Evolutionary conservation across 805 yeast species (phyloP).

Genomic region (Scheffersomyces stipitis): DNA sequence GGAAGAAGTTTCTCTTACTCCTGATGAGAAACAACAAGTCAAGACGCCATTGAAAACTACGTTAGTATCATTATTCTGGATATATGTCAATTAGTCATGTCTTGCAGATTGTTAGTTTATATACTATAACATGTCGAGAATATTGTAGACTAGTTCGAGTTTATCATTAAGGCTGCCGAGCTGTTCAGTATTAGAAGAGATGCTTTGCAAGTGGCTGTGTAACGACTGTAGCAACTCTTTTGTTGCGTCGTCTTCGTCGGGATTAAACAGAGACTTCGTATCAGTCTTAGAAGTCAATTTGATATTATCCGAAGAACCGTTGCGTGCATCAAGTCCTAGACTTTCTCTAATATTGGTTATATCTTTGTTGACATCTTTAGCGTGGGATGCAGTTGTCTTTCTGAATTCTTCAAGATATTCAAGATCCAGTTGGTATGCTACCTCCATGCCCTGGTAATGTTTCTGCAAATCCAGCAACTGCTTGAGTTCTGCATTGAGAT

Average conservation of each 20-base stretch:
- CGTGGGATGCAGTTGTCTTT: constrained; percentile 14
- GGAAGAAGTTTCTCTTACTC: too few species aligned
- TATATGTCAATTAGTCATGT: constrained; percentile 3
- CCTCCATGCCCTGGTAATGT: constrained; percentile 21
- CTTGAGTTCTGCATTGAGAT: constrained; percentile 39
- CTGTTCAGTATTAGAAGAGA: constrained; percentile 11
- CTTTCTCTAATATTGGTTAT: constrained; percentile 1
- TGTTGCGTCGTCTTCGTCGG: constrained; percentile 14
- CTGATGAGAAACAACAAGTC: too few species aligned
- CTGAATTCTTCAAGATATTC: constrained; percentile 32
- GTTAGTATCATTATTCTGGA: constrained; percentile 3
- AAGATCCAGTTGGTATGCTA: constrained; percentile 29
- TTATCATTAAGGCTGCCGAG: constrained; percentile 12
- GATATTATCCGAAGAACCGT: background rate
- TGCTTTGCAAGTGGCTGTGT: constrained; percentile 12
- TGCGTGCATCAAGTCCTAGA: background rate
- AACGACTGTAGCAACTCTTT: constrained; percentile 13
- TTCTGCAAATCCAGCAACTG: constrained; percentile 34
- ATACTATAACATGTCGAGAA: constrained; percentile 10
- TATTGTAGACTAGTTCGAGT: constrained; percentile 14
- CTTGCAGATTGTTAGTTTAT: too few species aligned
- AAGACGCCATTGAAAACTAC: too few species aligned
- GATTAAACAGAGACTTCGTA: constrained; percentile 4
- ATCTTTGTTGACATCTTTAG: constrained; percentile 4
- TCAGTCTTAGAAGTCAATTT: background rate